A percentile compares a stretch with the other conserved stretches of the same genome.
Conservation (phyloP, 2,329 filamentous ascomycete species). For the Monilinia vaccinii-corymbosi region DNA sequence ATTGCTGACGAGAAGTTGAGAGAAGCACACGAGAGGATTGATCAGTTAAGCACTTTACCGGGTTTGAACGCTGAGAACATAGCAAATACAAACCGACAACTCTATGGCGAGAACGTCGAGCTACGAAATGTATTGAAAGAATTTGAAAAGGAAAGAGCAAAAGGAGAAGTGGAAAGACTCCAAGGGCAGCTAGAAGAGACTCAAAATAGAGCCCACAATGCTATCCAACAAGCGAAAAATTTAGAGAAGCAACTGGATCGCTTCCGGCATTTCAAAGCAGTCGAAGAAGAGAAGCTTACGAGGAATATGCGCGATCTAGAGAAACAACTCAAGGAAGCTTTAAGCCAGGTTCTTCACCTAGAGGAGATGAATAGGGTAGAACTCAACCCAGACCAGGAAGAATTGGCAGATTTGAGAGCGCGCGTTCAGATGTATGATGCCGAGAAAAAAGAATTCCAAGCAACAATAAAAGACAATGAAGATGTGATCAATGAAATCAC, state of each 20-base stretch:
- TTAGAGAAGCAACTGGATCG: background rate
- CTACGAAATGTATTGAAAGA: background rate
- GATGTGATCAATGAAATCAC: background rate
- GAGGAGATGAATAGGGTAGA: background rate
- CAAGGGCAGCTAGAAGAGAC: background rate
- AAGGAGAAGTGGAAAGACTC: background rate
- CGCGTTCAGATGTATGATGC: background rate
- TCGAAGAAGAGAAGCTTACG: background rate
- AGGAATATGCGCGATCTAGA: background rate
- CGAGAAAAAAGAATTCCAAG: background rate
- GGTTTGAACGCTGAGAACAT: background rate
- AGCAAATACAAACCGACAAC: background rate
- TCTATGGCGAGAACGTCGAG: background rate
- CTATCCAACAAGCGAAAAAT: background rate
- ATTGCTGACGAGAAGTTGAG: rapidly evolving
- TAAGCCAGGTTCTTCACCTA: background rate
- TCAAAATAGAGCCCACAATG: background rate
- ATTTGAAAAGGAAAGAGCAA: background rate
- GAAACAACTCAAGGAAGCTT: background rate
- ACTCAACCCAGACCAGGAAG: background rate
- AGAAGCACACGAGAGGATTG: background rate
- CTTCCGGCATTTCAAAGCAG: background rate
- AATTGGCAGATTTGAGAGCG: background rate
- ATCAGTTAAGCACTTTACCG: background rate
- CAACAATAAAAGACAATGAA: background rate